Evolutionary conservation across 257 asterid species (phyloP), one percentile per base, ranked within the genome.

Genomic region (Salvia miltiorrhiza): DNA sequence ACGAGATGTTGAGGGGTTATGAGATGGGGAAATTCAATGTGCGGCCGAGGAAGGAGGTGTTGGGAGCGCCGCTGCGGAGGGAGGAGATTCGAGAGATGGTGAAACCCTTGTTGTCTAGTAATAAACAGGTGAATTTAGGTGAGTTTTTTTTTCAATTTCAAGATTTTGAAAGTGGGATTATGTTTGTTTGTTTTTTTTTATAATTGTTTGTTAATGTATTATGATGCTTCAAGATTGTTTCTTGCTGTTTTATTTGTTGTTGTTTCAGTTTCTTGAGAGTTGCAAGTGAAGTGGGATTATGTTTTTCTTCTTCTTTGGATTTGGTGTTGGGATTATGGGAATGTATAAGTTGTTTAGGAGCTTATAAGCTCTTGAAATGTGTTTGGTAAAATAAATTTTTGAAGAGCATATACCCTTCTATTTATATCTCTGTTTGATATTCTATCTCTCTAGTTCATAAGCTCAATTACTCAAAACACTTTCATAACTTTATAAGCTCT

Each of bases 81-180:
- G 49, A 7, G 61, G 99, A 93, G 84, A 82, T 87, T 61, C 77
- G 67, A 53, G 96, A 88, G 74, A 80, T 93, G 67, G 54, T 93
- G 71, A 87, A 72, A 69, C 82, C 83, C 19, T 63, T 73, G 67
- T 37, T 86, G 68, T 77, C 90, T 19, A 83, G 95, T 73, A 93
- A 88, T 75, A 79, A 81, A 50, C 99, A 93, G 76, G 99, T 93
- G 63, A 93, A 93, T 80, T 81, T 90, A 70, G 99, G 99, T 93
- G 63, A 64, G 85, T 43, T 60, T 59, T 48, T 0, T 26, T 33
- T 37, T n/a, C n/a, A n/a, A n/a, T n/a, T n/a, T n/a, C n/a, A n/a
- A n/a, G n/a, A n/a, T 23, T 69, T 41, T 21, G 7, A 7, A 7
- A 8, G 11, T 37, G 41, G 41, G 41, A 50, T 52, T 65, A 12